Evolutionary conservation across 192 early-diverging fungal genomes (phyloP).

Genomic region (Backusella tuberculispora): DNA sequence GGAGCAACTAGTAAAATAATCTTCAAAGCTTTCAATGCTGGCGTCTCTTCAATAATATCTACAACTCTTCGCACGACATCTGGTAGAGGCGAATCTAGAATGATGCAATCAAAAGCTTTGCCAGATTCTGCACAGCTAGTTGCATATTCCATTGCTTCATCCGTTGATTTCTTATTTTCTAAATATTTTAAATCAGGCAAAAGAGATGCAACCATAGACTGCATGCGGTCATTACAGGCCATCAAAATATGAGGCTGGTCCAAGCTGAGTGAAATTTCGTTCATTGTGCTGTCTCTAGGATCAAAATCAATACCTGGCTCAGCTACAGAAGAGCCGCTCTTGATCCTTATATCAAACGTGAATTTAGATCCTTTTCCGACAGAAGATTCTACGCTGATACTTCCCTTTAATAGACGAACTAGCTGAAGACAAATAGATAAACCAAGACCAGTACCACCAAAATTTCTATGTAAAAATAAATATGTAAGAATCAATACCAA

Average conservation of each 20-base stretch:
- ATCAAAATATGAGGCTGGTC: conserved; percentile 35
- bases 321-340: conserved; percentile 1
- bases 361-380: conserved; percentile 49
- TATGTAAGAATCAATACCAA: neutral
- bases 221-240: neutral
- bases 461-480: conserved; percentile 20
- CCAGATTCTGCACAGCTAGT: neutral
- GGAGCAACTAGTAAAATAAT: conserved; percentile 19
- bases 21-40: neutral
- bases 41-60: conserved; percentile 7
- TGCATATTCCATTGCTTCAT: neutral
- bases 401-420: conserved; percentile 47
- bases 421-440: conserved; percentile 53
- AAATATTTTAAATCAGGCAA: neutral
- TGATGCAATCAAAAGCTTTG: conserved; percentile 18
- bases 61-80: conserved; percentile 4
- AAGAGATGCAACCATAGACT: conserved; percentile 4
- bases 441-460: conserved; percentile 53
- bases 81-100: conserved; percentile 22
- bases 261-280: conserved; percentile 12
- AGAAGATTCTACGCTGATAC: conserved; percentile 46
- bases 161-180: neutral
- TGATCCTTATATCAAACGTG: conserved; percentile 27
- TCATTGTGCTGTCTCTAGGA: conserved; percentile 12
- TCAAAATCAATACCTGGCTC: conserved; percentile 5